Base-by-base conservation (phyloP, 352 stramenopile species). In the Thalassiosira hispida region DNA sequence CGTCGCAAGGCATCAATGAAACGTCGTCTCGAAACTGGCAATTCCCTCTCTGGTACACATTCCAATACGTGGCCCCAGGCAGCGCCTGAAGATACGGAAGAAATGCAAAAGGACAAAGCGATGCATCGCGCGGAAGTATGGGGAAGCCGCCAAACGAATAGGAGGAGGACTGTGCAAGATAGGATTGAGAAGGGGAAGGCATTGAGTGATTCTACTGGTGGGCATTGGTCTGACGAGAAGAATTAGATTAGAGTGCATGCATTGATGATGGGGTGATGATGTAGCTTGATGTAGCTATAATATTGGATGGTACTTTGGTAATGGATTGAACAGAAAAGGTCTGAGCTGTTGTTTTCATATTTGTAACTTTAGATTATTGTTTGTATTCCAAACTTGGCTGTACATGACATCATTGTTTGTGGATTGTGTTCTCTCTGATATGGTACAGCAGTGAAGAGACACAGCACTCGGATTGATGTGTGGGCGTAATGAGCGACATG, bases 31-130 rank as follows among this genome's bases (percentile, higher is more conserved):
- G 76, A 84, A 61, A 53, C 3, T 12, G 76, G 76, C 14, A 59
- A 77, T 55, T 78, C 68, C 12, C 55, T 83, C 3, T 75, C 68
- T 0, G 57, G 67, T 25, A 68, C 68, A 16, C 75, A 83, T 76
- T 61, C 25, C 25, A 71, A 76, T 40, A 79, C 70, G 1, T 81
- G 73, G 73, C 73, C 66, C 14, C 18, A 57, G 1, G 29, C 23
- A 8, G 27, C 25, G 18, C n/a, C 59, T 27, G 47, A 69, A 9
- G 53, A 65, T 53, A 66, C 46, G 9, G 65, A 83, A 18, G 75
- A 83, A 12, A 56, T 63, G 6, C 23, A 47, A 29, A 79, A 59
- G 18, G 35, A 67, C 49, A 66, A 22, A 59, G 31, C 67, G 14
- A 35, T 72, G 20, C 47, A 79, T 70, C 53, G 76, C 20, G 76